Base-by-base conservation (phyloP, 768 basidiomycete species). In the Leccinum variicolor region DNA sequence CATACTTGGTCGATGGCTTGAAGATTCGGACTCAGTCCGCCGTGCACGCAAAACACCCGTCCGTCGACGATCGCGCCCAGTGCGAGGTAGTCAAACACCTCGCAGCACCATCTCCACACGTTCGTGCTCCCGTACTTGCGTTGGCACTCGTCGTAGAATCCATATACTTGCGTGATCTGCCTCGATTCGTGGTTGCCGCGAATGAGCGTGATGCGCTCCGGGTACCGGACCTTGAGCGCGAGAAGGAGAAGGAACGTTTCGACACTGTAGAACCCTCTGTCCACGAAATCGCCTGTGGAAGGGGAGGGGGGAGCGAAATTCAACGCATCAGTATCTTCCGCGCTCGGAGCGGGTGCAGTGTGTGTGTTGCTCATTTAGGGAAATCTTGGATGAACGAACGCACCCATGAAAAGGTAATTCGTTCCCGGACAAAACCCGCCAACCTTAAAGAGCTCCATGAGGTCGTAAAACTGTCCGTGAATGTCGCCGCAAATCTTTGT, bases 61-160 rank as follows among this genome's bases (percentile, higher is more conserved):
- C 94, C 96, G 70, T 98, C 96, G n/a, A 98, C 94, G 64, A 98
- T 86, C 17, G 96, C 96, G 13, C 90, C 94, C 41, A 98, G 77
- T 28, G 92, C 91, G 49, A 98, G 84, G 73, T 97, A 98, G 72
- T 98, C 96, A 65, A 99, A 99, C 9, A 98, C 94, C 68, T 98
- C 95, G 71, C 94, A 98, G 73, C 95, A 98, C 85, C 94, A 97
- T 62, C 96, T 76, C 95, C 96, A 98, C 55, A 98, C 96, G 72
- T 94, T 94, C 58, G 85, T 86, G 65, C 83, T 86, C 4, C 95
- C 95, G 66, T 97, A 98, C 73, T 98, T 98, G 34, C 95, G 78
- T 73, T 94, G 91, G 72, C 96, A 98, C 70, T 98, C 96, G 74
- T 98, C 96, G 73, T 92, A 93, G 68, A 93, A 93, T 19, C 92